Conservation (phyloP, 1,284 basidiomycete species). For the Boletus semigastroideus region DNA sequence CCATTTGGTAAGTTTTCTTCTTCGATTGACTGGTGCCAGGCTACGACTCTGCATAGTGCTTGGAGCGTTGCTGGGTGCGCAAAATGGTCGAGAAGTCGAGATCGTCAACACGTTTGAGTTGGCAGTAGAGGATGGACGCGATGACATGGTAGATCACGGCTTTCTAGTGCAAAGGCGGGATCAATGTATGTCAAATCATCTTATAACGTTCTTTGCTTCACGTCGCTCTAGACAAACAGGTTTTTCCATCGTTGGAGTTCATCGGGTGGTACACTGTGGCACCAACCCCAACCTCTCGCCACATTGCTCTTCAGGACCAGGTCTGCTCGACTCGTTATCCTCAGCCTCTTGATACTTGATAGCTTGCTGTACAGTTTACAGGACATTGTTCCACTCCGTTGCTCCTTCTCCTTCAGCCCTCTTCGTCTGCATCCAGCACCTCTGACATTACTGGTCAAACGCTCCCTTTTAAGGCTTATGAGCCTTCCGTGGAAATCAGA, state of each 20-base stretch:
- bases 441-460: slow-evolving; percentile 62
- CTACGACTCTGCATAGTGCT: slow-evolving; percentile 56
- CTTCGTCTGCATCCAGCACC: slow-evolving; percentile 45
- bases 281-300: slow-evolving; percentile 62
- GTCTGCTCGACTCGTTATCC: slow-evolving; percentile 39
- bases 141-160: slow-evolving; percentile 67
- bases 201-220: slow-evolving; percentile 9
- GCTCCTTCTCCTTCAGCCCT: slow-evolving; percentile 70
- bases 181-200: slow-evolving; percentile 67
- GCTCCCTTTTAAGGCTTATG: slow-evolving; percentile 87
- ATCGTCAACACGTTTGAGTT: slow-evolving; percentile 97
- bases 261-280: slow-evolving; percentile 97
- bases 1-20: slow-evolving; percentile 59
- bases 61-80: slow-evolving; percentile 92
- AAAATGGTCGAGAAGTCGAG: slow-evolving; percentile 91
- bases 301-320: slow-evolving; percentile 86
- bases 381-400: slow-evolving; percentile 73
- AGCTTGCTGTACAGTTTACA: slow-evolving; percentile 52
- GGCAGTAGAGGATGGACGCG: slow-evolving; percentile 53
- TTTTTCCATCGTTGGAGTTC: slow-evolving; percentile 94
- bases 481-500: slow-evolving; percentile 81
- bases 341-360: neutral
- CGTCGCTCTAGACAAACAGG: slow-evolving; percentile 80
- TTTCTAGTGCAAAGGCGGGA: slow-evolving; percentile 84
- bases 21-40: slow-evolving; percentile 2